Evolutionary conservation across 1,284 basidiomycete genomes (phyloP).

Genomic region (Xerocomus nothofagi): DNA sequence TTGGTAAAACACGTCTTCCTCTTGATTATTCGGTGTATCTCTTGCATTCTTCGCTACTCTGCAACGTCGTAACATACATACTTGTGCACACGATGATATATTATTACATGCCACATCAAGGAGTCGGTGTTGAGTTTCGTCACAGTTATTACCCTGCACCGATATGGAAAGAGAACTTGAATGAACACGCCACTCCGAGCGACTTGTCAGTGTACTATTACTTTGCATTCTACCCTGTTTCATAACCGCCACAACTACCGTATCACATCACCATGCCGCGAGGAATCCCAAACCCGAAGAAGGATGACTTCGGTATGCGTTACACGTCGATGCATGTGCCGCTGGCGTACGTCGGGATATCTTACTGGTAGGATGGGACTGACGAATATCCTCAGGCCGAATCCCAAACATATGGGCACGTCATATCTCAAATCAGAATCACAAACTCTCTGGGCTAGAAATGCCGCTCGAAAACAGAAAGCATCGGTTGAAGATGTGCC

Average conservation of each 20-base stretch:
- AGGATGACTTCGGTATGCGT: slow-evolving; percentile 75
- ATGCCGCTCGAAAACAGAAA: slow-evolving; percentile 53
- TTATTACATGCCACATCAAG: neutral
- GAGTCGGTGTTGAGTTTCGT: neutral
- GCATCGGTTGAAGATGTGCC: slow-evolving; percentile 40
- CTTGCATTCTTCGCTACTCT: slow-evolving; percentile 14
- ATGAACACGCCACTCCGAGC: neutral
- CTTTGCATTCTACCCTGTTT: neutral
- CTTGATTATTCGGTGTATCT: slow-evolving; percentile 10
- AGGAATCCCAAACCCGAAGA: slow-evolving; percentile 74
- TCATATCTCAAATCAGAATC: slow-evolving; percentile 70
- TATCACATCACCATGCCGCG: slow-evolving; percentile 57
- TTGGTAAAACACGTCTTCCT: slow-evolving; percentile 39
- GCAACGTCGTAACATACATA: slow-evolving; percentile 26
- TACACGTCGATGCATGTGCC: slow-evolving; percentile 82
- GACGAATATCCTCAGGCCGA: slow-evolving; percentile 47
- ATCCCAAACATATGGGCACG: slow-evolving; percentile 74
- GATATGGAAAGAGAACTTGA: slow-evolving; percentile 16
- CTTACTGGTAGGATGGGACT: slow-evolving; percentile 11
- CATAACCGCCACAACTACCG: neutral
- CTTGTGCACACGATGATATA: slow-evolving; percentile 5
- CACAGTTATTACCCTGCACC: slow-evolving; percentile 2
- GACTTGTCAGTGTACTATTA: neutral
- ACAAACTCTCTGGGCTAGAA: slow-evolving; percentile 72
- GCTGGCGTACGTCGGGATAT: slow-evolving; percentile 53